Evolutionary conservation across 768 basidiomycete genomes (phyloP).

Genomic region (Podaxis pistillaris): DNA sequence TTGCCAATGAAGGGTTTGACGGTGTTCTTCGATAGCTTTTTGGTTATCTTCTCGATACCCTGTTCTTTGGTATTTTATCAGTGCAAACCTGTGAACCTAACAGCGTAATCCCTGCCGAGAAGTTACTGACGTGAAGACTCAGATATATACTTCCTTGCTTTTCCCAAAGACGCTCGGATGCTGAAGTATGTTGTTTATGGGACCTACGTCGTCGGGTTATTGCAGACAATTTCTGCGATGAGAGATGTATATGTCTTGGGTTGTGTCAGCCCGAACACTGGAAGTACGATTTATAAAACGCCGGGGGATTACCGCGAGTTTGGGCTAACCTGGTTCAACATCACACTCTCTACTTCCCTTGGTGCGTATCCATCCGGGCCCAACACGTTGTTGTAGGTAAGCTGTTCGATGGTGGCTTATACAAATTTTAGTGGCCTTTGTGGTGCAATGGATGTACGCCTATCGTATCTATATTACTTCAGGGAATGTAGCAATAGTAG

Average conservation of each 20-base stretch:
- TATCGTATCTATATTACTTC: background rate
- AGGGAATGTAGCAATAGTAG: background rate
- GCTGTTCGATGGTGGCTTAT: background rate
- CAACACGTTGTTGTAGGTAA: no score
- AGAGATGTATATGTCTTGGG: background rate
- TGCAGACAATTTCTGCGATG: background rate
- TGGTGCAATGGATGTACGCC: constrained; percentile 4
- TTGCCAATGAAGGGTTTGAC: background rate
- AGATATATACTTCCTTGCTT: constrained; percentile 3
- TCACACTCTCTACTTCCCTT: background rate
- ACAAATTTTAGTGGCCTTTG: background rate
- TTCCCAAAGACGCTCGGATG: background rate
- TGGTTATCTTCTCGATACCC: background rate
- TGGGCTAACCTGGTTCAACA: constrained; percentile 4
- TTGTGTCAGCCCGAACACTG: background rate
- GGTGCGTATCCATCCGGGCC: background rate
- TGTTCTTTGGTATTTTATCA: background rate
- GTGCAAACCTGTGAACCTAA: background rate
- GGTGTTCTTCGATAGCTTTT: background rate
- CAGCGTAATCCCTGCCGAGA: background rate
- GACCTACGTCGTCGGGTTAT: background rate
- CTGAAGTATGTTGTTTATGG: background rate
- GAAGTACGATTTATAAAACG: background rate
- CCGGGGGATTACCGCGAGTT: constrained; percentile 1
- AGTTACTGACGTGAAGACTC: background rate